Conservation (phyloP, 306 rosid species). For the Phaseolus lunatus region DNA sequence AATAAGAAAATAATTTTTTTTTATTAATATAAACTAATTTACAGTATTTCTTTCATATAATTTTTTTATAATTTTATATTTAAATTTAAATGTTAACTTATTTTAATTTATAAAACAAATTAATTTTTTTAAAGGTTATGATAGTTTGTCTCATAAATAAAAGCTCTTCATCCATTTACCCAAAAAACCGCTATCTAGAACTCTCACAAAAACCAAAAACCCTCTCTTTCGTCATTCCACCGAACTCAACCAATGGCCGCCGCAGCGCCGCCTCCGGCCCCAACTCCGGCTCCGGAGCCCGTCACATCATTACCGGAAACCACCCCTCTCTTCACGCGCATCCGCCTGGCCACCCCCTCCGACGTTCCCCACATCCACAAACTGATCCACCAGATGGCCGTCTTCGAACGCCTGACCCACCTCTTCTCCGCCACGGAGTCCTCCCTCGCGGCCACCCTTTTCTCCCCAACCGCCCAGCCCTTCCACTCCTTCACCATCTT, state of each 20-base stretch:
- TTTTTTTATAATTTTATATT: too few species aligned
- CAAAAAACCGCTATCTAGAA: not conserved
- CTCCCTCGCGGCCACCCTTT: conserved; percentile 71
- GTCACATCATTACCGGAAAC: conserved; percentile 41
- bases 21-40: too few species aligned
- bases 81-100: too few species aligned
- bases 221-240: not conserved
- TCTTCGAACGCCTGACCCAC: conserved; percentile 78
- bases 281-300: conserved; percentile 56
- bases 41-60: too few species aligned
- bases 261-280: conserved; percentile 84
- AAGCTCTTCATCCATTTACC: too few species aligned
- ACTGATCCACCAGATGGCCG: conserved; percentile 82
- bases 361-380: conserved; percentile 89
- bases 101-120: too few species aligned
- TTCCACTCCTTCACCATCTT: conserved; percentile 83
- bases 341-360: conserved; percentile 68
- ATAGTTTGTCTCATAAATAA: too few species aligned
- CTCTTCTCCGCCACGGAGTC: conserved; percentile 72
- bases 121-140: too few species aligned
- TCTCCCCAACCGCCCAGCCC: conserved; percentile 56
- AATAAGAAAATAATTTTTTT: too few species aligned
- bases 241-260: conserved; percentile 61
- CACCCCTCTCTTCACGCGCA: conserved; percentile 66
- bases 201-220: not conserved